These are phyloP conservation scores for Auricularia sp. DNA, from an alignment of 768 basidiomycete genomes.

Conservation along the genomic window DNA sequence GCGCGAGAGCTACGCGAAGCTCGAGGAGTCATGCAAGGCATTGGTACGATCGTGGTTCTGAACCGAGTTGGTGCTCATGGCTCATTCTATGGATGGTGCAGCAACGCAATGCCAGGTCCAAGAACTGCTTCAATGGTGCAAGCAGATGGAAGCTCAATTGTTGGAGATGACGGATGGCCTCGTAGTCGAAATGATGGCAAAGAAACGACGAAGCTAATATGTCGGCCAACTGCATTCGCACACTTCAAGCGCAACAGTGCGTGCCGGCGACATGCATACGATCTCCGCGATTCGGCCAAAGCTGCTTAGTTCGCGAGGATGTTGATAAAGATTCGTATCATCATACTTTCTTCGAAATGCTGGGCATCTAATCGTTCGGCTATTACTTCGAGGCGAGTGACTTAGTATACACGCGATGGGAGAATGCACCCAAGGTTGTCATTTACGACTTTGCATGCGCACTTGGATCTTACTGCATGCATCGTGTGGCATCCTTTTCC, in stretches of 20 bases:
- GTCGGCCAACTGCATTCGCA: conserved; percentile 80
- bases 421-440: too few relatives aligned
- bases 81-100: conserved; percentile 43
- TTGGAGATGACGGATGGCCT: conserved; percentile 45
- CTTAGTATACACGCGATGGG: neutral
- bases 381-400: conserved; percentile 91
- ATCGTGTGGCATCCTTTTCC: too few relatives aligned
- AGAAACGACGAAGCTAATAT: conserved; percentile 49
- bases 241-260: conserved; percentile 94
- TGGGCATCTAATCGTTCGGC: conserved; percentile 99
- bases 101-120: conserved; percentile 54
- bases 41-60: conserved; percentile 34
- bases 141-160: conserved; percentile 47
- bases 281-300: conserved; percentile 4
- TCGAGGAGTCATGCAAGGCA: conserved; percentile 64
- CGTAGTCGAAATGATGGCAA: conserved; percentile 39
- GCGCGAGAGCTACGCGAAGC: conserved; percentile 48
- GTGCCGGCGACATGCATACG: conserved; percentile 10
- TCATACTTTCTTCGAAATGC: conserved; percentile 98
- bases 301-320: conserved; percentile 78
- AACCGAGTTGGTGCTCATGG: conserved; percentile 1
- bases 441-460: too few relatives aligned
- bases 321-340: conserved; percentile 98
- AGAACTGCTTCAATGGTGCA: conserved; percentile 47
- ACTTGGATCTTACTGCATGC: too few relatives aligned